Evolutionary conservation across 192 early-diverging fungal species (phyloP).

Genomic region (Diversispora epigaea): DNA sequence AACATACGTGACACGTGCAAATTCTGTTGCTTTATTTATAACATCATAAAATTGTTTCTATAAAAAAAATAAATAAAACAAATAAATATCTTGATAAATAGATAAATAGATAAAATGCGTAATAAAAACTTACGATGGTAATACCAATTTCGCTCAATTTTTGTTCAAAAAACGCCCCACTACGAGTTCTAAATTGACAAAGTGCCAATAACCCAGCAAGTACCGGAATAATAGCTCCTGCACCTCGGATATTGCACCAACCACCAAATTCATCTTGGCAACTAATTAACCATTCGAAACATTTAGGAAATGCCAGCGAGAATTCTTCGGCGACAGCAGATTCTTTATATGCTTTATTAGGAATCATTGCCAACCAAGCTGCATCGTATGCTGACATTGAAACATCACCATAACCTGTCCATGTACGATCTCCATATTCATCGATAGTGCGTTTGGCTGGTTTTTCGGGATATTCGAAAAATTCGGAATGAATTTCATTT

Average conservation of each 20-base stretch:
- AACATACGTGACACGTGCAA: not conserved
- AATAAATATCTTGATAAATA: no score
- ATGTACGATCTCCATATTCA: not conserved
- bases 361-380: slow-evolving; percentile 26
- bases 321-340: not conserved
- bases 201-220: slow-evolving; percentile 8
- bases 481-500: not conserved
- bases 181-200: not conserved
- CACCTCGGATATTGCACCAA: not conserved
- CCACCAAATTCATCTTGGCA: slow-evolving; percentile 3
- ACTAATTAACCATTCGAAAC: slow-evolving; percentile 20
- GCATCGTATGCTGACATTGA: slow-evolving; percentile 29
- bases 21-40: not conserved
- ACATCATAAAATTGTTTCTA: not conserved
- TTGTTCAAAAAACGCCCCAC: slow-evolving; percentile 8
- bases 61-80: not conserved
- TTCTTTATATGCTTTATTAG: slow-evolving; percentile 6
- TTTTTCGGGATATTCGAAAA: not conserved
- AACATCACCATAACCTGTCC: slow-evolving; percentile 10
- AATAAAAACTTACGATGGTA: not conserved
- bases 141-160: slow-evolving; percentile 8
- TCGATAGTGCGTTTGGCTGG: not conserved
- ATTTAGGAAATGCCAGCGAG: slow-evolving; percentile 12
- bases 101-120: no score
- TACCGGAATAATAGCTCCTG: not conserved